A percentile compares a stretch with the other conserved stretches of the same genome.
Conservation (phyloP, 2,329 filamentous ascomycete genomes). For the Calonectria henricotiae region DNA sequence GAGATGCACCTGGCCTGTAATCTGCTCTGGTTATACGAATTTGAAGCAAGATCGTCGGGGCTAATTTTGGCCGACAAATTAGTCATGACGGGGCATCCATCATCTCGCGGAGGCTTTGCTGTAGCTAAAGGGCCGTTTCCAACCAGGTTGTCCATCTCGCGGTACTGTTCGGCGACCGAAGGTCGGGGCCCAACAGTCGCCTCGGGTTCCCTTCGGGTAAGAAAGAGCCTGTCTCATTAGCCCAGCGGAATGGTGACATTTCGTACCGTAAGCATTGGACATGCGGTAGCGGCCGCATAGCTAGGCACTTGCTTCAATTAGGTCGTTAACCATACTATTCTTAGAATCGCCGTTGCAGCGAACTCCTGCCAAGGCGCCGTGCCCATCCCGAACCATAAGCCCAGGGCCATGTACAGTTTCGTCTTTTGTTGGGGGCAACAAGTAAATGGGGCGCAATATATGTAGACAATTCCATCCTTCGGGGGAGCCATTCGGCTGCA, state of each 20-base stretch:
- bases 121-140: background rate
- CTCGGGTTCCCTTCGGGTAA: slow-evolving; percentile 19
- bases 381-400: background rate
- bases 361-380: background rate
- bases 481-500: background rate
- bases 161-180: slow-evolving; percentile 17
- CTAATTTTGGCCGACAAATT: slow-evolving; percentile 2
- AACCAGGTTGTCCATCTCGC: slow-evolving; percentile 3
- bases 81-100: background rate
- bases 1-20: slow-evolving; percentile 6
- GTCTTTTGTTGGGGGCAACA: slow-evolving; percentile 19
- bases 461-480: slow-evolving; percentile 17
- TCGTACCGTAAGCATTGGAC: background rate
- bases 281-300: slow-evolving; percentile 3
- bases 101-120: background rate
- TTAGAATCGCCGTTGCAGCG: background rate
- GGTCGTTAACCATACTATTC: background rate
- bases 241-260: background rate
- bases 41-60: background rate
- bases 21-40: slow-evolving; percentile 20
- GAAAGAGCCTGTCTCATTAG: background rate
- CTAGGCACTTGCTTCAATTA: slow-evolving; percentile 15
- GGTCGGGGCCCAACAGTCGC: background rate
- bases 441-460: slow-evolving; percentile 22
- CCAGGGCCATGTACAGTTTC: background rate